Conservation (phyloP, 805 yeast species). For the Metschnikowia gruessii region DNA sequence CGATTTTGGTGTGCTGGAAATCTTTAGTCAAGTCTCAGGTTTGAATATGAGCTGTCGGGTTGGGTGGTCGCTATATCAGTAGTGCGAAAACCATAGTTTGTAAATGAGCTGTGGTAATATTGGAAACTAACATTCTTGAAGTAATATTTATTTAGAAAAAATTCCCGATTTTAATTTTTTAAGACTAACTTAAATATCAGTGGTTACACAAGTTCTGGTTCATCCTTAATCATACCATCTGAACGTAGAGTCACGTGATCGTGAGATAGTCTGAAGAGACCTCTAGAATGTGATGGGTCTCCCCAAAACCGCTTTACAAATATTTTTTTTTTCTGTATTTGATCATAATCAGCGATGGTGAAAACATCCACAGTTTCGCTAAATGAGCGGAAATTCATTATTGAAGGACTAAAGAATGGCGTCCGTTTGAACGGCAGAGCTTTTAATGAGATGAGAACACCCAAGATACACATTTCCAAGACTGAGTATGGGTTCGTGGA, state of each 20-base stretch:
- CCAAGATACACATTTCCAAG: constrained; percentile 57
- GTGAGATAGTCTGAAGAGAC: background rate
- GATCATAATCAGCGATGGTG: constrained; percentile 44
- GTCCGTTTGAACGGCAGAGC: constrained; percentile 68
- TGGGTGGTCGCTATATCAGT: background rate
- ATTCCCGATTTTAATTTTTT: too few relatives aligned
- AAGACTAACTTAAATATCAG: background rate
- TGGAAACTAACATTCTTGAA: too few relatives aligned
- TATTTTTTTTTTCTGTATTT: too few relatives aligned
- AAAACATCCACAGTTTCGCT: constrained; percentile 58
- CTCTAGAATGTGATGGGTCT: too few relatives aligned
- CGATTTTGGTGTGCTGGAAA: background rate
- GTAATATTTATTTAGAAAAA: too few relatives aligned
- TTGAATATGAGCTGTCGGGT: too few relatives aligned
- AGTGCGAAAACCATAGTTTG: constrained; percentile 1
- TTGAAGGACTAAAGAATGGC: constrained; percentile 60
- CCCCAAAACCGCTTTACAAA: too few relatives aligned
- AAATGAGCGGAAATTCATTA: constrained; percentile 60
- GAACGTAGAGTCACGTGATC: background rate
- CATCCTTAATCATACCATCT: background rate
- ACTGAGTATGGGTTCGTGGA: constrained; percentile 79
- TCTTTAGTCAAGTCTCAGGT: background rate
- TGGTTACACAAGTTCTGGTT: background rate
- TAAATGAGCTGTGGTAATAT: background rate
- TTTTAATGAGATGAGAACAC: constrained; percentile 60